Conservation (phyloP, 2,329 filamentous ascomycete species). For the Botryotinia narcissicola region DNA sequence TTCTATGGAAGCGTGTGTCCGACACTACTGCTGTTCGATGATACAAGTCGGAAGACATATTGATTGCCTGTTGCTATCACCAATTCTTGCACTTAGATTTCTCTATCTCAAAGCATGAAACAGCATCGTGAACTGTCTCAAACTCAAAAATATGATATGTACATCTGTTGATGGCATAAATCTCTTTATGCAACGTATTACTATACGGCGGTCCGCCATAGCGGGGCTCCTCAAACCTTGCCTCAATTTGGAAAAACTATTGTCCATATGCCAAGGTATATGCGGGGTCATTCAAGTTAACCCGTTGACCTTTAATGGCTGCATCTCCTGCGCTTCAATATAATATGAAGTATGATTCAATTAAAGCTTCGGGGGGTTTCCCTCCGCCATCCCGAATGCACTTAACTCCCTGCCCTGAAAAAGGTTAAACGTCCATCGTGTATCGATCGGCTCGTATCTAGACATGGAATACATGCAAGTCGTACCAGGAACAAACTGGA, state of each 20-base stretch:
- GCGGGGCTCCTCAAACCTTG: not conserved
- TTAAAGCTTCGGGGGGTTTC: conserved; percentile 1
- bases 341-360: not conserved
- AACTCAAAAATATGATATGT: not conserved
- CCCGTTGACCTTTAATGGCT: not conserved
- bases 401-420: not conserved
- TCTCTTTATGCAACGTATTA: not conserved
- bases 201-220: too few species aligned
- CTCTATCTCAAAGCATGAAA: not conserved
- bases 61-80: not conserved
- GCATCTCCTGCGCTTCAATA: not conserved
- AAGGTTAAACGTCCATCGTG: not conserved
- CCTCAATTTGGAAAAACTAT: conserved; percentile 6
- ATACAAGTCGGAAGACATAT: not conserved
- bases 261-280: conserved; percentile 2
- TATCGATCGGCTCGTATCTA: not conserved
- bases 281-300: conserved; percentile 9
- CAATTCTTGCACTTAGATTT: not conserved
- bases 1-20: not conserved
- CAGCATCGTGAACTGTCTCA: not conserved
- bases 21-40: not conserved
- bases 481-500: not conserved
- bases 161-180: not conserved
- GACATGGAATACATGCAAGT: conserved; percentile 16
- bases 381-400: conserved; percentile 16